Base-by-base conservation (phyloP, 768 basidiomycete genomes). In the Psilocybe tampanensis region DNA sequence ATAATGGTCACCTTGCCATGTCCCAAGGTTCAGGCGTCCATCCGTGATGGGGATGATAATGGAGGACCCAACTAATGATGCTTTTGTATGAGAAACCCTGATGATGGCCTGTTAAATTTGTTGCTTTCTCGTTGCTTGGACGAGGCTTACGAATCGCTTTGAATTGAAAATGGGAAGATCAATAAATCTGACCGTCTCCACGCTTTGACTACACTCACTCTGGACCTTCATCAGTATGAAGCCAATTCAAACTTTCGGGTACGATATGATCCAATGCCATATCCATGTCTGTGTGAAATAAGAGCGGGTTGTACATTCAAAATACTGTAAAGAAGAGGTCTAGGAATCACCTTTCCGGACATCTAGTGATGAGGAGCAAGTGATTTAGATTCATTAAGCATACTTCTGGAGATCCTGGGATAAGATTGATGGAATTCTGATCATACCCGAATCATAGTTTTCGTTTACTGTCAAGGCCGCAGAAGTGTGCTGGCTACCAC, bases 251-350 rank as follows among this genome's bases (percentile, higher is more conserved):
- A 13, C 68, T 79, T 68, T 97, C 94, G 0, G 95, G 95, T 0
- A 98, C 93, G 56, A 97, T 86, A 26, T 74, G 80, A 72, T 97
- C 95, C 18, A 97, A 75, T 3, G 92, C 92, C 92, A 95, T 96
- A 65, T 92, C 87, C 94, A 97, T 95, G 68, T 97, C 95, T 91
- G 24, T 91, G 24, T 34, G 8, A 58, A 34, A 44, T 39, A 23
- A 22, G 29, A 44, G 29, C 34, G 23, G 4, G 29, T 29, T 29
- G 29, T 9, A 29, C 53, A 56, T 45, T 48, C 39, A 39, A 39
- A 5, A 5, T 48, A 26, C 1, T n/a, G 34, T 11, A 6, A 49
- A 49, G 33, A 45, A 55, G 21, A 55, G 13, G 32, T n/a, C 53
- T 52, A 34, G 13, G 49, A 13, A 41, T 29, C 29, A 72, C 71